phyloP scores from a whole-genome alignment of 176 grass and related monocot species.

The Metroxylon sagu region DNA sequence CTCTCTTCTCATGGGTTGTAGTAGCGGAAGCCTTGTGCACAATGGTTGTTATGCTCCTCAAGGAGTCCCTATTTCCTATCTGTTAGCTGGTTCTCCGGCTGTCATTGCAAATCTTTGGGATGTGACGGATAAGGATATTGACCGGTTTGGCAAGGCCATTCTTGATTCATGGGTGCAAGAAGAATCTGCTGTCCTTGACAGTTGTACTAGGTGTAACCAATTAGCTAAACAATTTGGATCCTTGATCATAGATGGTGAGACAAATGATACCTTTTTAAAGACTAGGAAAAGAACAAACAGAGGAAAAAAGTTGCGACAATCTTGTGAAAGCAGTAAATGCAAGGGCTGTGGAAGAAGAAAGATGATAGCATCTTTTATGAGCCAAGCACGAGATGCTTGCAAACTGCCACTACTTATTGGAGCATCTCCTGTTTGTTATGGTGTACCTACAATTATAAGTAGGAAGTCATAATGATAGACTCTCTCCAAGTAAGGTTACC shows the following conservation, averaged over 20 bases:
- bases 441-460: conserved; percentile 57
- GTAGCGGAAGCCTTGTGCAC: conserved; percentile 56
- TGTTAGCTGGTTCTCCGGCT: conserved; percentile 67
- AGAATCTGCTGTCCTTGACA: conserved; percentile 9
- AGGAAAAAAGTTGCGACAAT: conserved; percentile 13
- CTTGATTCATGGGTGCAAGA: conserved; percentile 71
- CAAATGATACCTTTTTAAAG: conserved; percentile 1
- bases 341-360: conserved; percentile 23
- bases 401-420: conserved; percentile 53
- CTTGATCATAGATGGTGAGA: conserved; percentile 32
- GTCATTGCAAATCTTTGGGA: conserved; percentile 81
- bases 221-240: conserved; percentile 31
- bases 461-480: conserved; percentile 30
- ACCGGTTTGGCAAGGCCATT: conserved; percentile 67
- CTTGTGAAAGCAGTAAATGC: conserved; percentile 13
- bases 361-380: conserved; percentile 51
- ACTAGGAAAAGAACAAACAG: conserved; percentile 33
- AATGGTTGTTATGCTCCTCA: conserved; percentile 64
- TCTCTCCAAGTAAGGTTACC: too few relatives aligned
- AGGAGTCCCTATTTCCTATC: conserved; percentile 69
- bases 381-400: conserved; percentile 67
- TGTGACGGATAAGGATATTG: conserved; percentile 69
- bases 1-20: conserved; percentile 94
- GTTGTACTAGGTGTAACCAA: conserved; percentile 27
- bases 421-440: conserved; percentile 85